A percentile compares a stretch with the other conserved stretches of the same genome.
Evolutionary conservation across 75 land plant species (phyloP).

Genomic region (Picea sitchensis): DNA sequence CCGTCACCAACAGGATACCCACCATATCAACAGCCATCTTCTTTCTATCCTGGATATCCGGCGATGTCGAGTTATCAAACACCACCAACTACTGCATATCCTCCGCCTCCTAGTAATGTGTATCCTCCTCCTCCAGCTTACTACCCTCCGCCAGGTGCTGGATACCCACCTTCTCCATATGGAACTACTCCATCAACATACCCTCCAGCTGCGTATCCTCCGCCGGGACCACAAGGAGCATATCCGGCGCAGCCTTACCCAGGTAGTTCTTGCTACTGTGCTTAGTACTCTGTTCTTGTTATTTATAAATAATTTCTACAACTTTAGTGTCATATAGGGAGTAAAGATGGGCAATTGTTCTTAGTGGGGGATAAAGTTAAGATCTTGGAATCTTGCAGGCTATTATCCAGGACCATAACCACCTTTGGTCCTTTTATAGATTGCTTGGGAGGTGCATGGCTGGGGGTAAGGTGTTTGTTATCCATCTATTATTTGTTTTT

Average conservation of each 20-base stretch:
- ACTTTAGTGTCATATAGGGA: neutral
- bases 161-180: slow-evolving; percentile 17
- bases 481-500: neutral
- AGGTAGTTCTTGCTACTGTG: neutral
- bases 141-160: slow-evolving; percentile 10
- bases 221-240: slow-evolving; percentile 8
- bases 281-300: neutral
- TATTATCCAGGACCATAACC: slow-evolving; percentile 9
- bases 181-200: slow-evolving; percentile 10
- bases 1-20: slow-evolving; percentile 29
- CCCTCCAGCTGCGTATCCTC: slow-evolving; percentile 10
- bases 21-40: slow-evolving; percentile 10
- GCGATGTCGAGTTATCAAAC: slow-evolving; percentile 3
- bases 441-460: neutral
- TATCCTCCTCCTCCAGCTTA: slow-evolving; percentile 18
- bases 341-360: neutral
- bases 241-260: slow-evolving; percentile 17
- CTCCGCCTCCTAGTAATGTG: slow-evolving; percentile 23
- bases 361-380: neutral
- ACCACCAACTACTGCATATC: slow-evolving; percentile 10
- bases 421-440: neutral
- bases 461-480: neutral
- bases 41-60: slow-evolving; percentile 7
- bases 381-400: neutral
- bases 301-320: neutral